Conservation (phyloP, 2,329 filamentous ascomycete species). For the Talaromyces sp. region DNA sequence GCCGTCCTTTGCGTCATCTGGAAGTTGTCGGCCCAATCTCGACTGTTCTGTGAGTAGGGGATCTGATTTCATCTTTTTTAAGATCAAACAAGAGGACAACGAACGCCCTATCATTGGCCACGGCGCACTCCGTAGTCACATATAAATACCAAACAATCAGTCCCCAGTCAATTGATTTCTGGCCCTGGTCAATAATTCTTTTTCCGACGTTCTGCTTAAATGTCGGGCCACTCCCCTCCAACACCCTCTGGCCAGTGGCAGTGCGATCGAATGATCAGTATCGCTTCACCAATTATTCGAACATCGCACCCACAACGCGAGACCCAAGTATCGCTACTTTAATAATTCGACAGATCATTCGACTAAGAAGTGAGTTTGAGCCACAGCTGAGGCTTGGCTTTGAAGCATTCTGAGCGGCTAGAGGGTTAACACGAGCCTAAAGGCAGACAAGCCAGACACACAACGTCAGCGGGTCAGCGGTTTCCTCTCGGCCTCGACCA, state of each 20-base stretch:
- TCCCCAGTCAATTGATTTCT: background rate
- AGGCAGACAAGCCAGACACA: background rate
- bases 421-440: background rate
- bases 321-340: background rate
- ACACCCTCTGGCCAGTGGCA: background rate
- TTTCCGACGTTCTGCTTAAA: background rate
- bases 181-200: background rate
- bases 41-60: background rate
- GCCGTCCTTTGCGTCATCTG: slow-evolving; percentile 1
- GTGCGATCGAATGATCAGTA: background rate
- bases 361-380: background rate
- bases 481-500: background rate
- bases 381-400: slow-evolving; percentile 10
- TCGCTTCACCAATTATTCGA: background rate
- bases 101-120: no score
- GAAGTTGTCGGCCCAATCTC: background rate
- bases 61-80: background rate
- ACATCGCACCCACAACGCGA: background rate
- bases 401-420: background rate
- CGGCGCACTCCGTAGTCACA: background rate
- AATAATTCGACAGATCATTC: background rate
- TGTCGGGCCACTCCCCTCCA: background rate
- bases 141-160: background rate
- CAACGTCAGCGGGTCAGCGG: slow-evolving; percentile 9
- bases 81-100: background rate